Percentiles rank a stretch among this genome's conserved stretches.
phyloP scores from a whole-genome alignment of 495 filamentous ascomycete genomes.

The Penicillium steckii region DNA sequence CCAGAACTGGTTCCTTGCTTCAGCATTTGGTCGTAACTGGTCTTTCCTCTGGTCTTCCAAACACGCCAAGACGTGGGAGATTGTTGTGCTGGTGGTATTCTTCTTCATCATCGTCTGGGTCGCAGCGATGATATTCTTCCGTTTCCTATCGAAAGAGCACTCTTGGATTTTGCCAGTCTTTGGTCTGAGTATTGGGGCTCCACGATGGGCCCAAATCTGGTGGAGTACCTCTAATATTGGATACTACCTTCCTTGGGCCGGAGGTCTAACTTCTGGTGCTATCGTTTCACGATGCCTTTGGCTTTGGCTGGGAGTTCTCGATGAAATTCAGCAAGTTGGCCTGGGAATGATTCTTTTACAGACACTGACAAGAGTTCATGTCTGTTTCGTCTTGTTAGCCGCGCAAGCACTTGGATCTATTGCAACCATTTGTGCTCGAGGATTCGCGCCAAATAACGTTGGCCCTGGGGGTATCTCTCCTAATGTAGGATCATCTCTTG shows the following conservation, averaged over 20 bases:
- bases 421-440: constrained; percentile 58
- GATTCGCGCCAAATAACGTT: constrained; percentile 55
- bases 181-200: constrained; percentile 61
- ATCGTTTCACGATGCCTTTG: constrained; percentile 55
- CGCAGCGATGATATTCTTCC: constrained; percentile 45
- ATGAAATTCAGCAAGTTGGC: constrained; percentile 61
- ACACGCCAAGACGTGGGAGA: constrained; percentile 51
- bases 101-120: constrained; percentile 63
- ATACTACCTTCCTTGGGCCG: constrained; percentile 58
- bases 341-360: constrained; percentile 65
- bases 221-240: constrained; percentile 60
- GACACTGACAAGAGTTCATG: constrained; percentile 60
- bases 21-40: constrained; percentile 64
- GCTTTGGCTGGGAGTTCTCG: constrained; percentile 65
- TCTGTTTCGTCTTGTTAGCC: constrained; percentile 53
- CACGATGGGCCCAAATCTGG: constrained; percentile 65
- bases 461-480: constrained; percentile 63
- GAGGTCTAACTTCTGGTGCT: constrained; percentile 46
- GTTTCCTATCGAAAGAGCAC: constrained; percentile 51
- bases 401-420: constrained; percentile 56
- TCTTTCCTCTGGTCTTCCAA: constrained; percentile 55
- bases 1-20: constrained; percentile 66
- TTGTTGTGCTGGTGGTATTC: constrained; percentile 50
- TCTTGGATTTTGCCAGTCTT: constrained; percentile 67
- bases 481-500: constrained; percentile 44